Conservation (phyloP, 2,329 filamentous ascomycete genomes). For the Massarina eburnea region DNA sequence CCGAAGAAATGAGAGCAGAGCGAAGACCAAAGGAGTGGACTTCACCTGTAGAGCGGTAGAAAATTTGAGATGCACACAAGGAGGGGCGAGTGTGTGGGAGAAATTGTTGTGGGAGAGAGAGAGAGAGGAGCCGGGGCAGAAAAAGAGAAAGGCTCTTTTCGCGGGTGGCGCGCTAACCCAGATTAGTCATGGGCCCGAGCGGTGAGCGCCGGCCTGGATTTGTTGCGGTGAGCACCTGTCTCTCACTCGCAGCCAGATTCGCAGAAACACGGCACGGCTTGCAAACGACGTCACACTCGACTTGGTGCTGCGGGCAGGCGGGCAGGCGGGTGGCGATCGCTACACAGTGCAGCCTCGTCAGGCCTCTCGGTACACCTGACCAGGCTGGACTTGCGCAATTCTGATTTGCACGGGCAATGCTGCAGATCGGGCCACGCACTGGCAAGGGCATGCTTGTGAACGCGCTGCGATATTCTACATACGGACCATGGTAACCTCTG, state of each 20-base stretch:
- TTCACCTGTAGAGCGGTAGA: slow-evolving; percentile 38
- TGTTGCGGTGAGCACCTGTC: slow-evolving; percentile 4
- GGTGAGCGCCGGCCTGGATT: slow-evolving; percentile 22
- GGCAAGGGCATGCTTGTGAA: slow-evolving; percentile 11
- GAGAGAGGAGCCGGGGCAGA: slow-evolving; percentile 13
- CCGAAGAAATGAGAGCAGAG: slow-evolving; percentile 43
- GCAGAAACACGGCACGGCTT: background rate
- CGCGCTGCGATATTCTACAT: slow-evolving; percentile 10
- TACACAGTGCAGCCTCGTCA: slow-evolving; percentile 8
- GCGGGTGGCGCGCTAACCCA: slow-evolving; percentile 14
- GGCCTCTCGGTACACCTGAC: slow-evolving; percentile 1
- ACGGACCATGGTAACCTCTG: slow-evolving; percentile 9
- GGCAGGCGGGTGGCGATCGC: background rate
- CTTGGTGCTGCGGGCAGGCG: slow-evolving; percentile 2
- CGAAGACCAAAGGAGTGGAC: slow-evolving; percentile 46
- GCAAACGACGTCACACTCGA: slow-evolving; percentile 1
- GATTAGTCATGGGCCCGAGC: slow-evolving; percentile 18
- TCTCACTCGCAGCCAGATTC: slow-evolving; percentile 15
- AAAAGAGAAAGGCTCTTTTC: slow-evolving; percentile 20
- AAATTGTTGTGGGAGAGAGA: slow-evolving; percentile 24
- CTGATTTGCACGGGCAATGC: slow-evolving; percentile 2
- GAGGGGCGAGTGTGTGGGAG: slow-evolving; percentile 31
- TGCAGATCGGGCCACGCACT: slow-evolving; percentile 6
- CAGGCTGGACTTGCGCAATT: background rate
- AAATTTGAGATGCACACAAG: slow-evolving; percentile 35